phyloP scores from a whole-genome alignment of 1,284 basidiomycete genomes.

The Sanghuangporus weigelae region DNA sequence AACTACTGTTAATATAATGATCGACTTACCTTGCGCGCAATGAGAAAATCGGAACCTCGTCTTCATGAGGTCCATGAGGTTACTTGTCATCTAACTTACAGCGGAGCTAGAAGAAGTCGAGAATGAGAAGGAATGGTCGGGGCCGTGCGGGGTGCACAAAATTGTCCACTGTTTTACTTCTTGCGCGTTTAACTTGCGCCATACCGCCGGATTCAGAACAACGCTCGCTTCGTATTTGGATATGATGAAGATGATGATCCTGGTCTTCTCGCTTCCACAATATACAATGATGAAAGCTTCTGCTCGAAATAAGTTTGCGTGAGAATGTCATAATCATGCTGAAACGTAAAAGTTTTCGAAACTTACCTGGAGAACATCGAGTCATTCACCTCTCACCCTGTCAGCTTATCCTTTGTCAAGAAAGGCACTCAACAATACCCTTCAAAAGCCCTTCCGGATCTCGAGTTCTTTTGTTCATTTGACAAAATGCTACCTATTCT shows the following conservation, averaged over 20 bases:
- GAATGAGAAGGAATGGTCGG: not conserved
- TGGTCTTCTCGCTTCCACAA: not conserved
- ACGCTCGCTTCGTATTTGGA: not conserved
- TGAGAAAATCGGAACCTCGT: not conserved
- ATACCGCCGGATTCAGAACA: not conserved
- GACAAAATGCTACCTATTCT: too few species aligned
- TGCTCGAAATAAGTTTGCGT: not conserved
- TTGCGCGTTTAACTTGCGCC: not conserved
- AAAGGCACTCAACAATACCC: too few species aligned
- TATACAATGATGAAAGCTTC: not conserved
- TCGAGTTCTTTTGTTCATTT: too few species aligned
- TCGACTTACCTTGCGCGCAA: not conserved
- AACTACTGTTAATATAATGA: not conserved
- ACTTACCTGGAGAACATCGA: too few species aligned
- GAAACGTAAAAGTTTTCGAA: too few species aligned
- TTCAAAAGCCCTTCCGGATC: too few species aligned
- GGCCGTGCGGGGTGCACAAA: not conserved
- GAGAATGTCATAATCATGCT: too few species aligned
- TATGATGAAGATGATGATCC: too few species aligned
- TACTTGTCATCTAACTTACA: not conserved
- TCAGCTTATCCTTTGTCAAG: too few species aligned
- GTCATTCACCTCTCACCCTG: too few species aligned
- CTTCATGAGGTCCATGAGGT: not conserved
- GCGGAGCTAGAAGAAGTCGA: not conserved
- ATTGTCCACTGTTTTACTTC: not conserved